Base-by-base conservation (phyloP, 805 yeast species). In the Ogataea haglerorum region DNA sequence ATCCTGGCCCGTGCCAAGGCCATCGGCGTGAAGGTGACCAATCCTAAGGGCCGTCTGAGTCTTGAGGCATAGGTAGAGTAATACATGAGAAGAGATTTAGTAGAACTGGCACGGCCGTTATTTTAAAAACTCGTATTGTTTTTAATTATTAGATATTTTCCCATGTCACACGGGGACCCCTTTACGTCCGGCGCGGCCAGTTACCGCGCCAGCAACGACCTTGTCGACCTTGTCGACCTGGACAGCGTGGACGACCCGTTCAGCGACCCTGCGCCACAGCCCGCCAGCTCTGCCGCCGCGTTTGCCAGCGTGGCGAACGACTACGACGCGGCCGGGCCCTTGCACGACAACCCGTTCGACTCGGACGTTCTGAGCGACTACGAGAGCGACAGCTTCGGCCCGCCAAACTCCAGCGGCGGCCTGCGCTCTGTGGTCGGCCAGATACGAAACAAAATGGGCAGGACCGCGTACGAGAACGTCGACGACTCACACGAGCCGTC, bases 1-100 rank as follows among this genome's bases (percentile, higher is more conserved):
- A 87, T 93, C 63, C 80, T 93, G 64, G 83, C 95, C 63, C 89
- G 87, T 78, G 99, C 99, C 67, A 91, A 89, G 84, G 87, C 95
- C 72, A 79, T 89, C 66, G 98, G 98, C 77, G 80, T 93, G 69
- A 90, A 89, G 83, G 96, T 93, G 67, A 93, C 99, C 82, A 93
- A 93, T 80, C 95, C 97, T 70, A 81, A 87, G 80, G 99, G 96
- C 73, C 91, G 96, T 79, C 88, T 90, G 72, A 78, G 95, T 70
- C 84, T 89, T 72, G 95, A 88, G 82, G 98, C 97, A 78, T 90
- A 43, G 36, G 40, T 37, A 37, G 42, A 38, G 14, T 33, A 38
- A 38, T 38, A 38, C 38, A 47, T 18, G 46, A 39, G 43, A 17
- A 36, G 40, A 21, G 21, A 19, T 19, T 19, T 19, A 19, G 21